These are phyloP conservation scores for Ophiostoma novo-ulmi DNA, from an alignment of 2,329 filamentous ascomycete species.

Conservation along the genomic window DNA sequence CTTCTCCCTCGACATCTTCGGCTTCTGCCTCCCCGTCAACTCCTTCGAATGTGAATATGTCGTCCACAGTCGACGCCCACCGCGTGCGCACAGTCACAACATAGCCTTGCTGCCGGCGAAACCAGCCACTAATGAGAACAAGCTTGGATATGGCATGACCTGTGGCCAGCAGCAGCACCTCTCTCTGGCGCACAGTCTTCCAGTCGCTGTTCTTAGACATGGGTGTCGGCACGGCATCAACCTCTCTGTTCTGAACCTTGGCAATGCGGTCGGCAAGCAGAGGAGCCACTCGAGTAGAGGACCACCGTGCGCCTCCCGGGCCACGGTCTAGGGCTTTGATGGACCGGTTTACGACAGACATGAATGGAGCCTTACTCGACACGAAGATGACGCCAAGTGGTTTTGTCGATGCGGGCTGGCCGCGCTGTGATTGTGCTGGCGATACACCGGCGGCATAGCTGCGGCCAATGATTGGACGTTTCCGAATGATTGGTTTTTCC, in stretches of 20 bases:
- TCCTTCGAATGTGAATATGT: conserved; percentile 48
- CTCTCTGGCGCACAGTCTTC: conserved; percentile 33
- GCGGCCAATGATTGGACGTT: conserved; percentile 23
- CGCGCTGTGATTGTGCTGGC: not conserved
- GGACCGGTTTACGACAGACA: conserved; percentile 61
- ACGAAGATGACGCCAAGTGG: conserved; percentile 51
- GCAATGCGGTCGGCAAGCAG: conserved; percentile 46
- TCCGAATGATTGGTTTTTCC: conserved; percentile 2
- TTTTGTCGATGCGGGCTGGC: not conserved
- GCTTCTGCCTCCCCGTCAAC: conserved; percentile 29
- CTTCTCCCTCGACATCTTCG: conserved; percentile 15
- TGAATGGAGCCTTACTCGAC: conserved; percentile 59
- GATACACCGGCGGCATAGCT: conserved; percentile 10
- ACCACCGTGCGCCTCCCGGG: conserved; percentile 43
- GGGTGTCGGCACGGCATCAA: conserved; percentile 2
- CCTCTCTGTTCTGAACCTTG: conserved; percentile 33
- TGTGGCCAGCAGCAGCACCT: conserved; percentile 47
- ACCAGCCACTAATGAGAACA: conserved; percentile 58
- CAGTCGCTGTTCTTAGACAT: conserved; percentile 24
- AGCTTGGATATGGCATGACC: conserved; percentile 62
- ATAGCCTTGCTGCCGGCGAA: conserved; percentile 57
- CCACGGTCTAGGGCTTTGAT: conserved; percentile 57
- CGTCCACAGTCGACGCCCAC: conserved; percentile 62
- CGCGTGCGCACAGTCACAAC: conserved; percentile 56
- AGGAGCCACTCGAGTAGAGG: conserved; percentile 42